Base-by-base conservation (phyloP, 192 early-diverging fungal genomes). In the Entrophospora sp. region DNA sequence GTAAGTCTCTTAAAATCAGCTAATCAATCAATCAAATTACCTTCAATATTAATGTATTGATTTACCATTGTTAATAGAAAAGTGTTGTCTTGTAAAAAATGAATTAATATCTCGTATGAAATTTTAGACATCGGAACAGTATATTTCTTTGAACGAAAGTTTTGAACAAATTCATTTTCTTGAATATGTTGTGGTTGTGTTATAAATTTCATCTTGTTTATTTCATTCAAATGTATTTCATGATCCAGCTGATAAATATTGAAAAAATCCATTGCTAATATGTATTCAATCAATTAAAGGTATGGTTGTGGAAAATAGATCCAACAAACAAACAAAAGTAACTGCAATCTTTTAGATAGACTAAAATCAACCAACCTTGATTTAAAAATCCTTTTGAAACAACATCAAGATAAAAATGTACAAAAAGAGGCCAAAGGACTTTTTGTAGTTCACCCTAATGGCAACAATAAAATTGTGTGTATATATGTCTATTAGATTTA, bases 51-150 rank as follows among this genome's bases (percentile, higher is more conserved):
- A 24, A 97, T 53, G 59, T 95, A 85, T 75, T 96, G 91, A 72
- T 99, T 96, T 42, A 96, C 84, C 25, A 97, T 83, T 69, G 92
- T 79, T 67, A 96, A 83, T 43, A 99, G 64, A 40, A 94, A 75
- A 69, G 89, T 90, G 53, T 88, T 90, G 52, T 90, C 94, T 74
- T 96, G 91, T 66, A 99, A 73, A 71, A 91, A 98, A 58, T 87
- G 82, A 51, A 97, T 69, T 55, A 98, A 82, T 20, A 99, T 83
- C 73, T 93, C 91, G 66, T 90, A 91, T 1, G 93, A 87, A 13
- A 91, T 92, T 12, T 85, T 77, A 43, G 89, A 86, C 89, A 99
- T 89, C 7, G 80, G 80, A 22, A 99, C 66, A 25, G 79, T 82
- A 73, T 95, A 99, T 70, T 90, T 89, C 74, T 91, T 92, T 42